Evolutionary conservation across 495 filamentous ascomycete genomes (phyloP).

Genomic region (Niebla homalea): DNA sequence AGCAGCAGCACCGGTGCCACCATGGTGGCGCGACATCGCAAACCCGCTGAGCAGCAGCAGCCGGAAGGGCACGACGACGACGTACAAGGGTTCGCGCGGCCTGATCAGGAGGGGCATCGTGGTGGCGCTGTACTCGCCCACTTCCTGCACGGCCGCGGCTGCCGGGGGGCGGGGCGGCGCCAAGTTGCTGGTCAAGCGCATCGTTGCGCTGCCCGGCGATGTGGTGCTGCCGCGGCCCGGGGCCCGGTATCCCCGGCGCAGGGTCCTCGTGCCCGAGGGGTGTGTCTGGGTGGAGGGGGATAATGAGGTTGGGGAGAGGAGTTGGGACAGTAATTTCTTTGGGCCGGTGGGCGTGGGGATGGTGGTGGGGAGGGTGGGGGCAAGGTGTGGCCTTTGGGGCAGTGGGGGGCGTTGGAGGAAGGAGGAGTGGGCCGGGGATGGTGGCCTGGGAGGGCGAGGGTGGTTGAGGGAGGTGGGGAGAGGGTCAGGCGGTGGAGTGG

Average conservation of each 20-base stretch:
- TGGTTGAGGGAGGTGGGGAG: conserved; percentile 26
- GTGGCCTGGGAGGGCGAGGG: conserved; percentile 30
- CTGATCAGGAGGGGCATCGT: too few relatives aligned
- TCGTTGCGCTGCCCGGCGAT: conserved; percentile 60
- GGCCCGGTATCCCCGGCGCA: conserved; percentile 42
- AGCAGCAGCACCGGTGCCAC: conserved; percentile 43
- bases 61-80: too few relatives aligned
- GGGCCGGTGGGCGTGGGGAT: conserved; percentile 51
- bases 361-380: conserved; percentile 48
- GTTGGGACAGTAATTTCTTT: conserved; percentile 62
- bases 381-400: conserved; percentile 45
- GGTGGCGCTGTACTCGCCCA: too few relatives aligned
- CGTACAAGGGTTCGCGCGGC: too few relatives aligned
- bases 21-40: not conserved
- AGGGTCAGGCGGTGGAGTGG: not conserved
- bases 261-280: conserved; percentile 48
- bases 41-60: too few relatives aligned
- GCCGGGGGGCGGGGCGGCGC: too few relatives aligned
- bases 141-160: too few relatives aligned
- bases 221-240: conserved; percentile 35
- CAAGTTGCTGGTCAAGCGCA: conserved; percentile 41
- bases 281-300: conserved; percentile 78
- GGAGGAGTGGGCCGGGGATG: conserved; percentile 30
- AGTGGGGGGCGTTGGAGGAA: conserved; percentile 34
- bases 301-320: conserved; percentile 36